phyloP scores from a whole-genome alignment of 1,284 basidiomycete species.

The Xerocomus minutiporus region DNA sequence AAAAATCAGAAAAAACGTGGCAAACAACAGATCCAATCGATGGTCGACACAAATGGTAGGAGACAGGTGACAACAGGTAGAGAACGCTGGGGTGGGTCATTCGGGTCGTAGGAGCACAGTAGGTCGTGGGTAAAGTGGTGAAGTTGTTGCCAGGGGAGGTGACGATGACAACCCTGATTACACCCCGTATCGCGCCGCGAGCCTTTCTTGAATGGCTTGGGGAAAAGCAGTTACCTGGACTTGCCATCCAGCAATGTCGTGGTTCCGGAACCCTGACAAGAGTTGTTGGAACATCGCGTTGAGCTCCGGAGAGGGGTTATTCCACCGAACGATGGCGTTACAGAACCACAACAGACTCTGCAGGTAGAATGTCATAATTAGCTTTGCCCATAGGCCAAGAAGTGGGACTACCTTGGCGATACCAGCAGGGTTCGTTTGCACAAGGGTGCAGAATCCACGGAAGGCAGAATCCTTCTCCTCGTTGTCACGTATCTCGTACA shows the following conservation, averaged over 20 bases:
- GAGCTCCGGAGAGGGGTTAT: constrained; percentile 80
- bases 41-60: constrained; percentile 17
- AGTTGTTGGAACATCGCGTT: constrained; percentile 88
- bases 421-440: constrained; percentile 89
- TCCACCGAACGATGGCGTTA: constrained; percentile 95
- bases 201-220: constrained; percentile 70
- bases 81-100: constrained; percentile 11
- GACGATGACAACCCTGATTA: constrained; percentile 31
- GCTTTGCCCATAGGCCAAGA: not conserved
- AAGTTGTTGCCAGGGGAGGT: constrained; percentile 3
- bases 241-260: constrained; percentile 75
- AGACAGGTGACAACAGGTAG: constrained; percentile 15
- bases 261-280: constrained; percentile 79
- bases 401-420: constrained; percentile 65
- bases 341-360: constrained; percentile 93
- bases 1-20: not conserved
- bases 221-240: constrained; percentile 75
- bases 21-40: constrained; percentile 23
- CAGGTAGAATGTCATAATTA: constrained; percentile 6
- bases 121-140: constrained; percentile 18
- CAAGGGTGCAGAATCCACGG: constrained; percentile 93
- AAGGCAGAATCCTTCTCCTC: constrained; percentile 99
- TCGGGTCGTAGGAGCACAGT: constrained; percentile 14
- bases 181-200: constrained; percentile 73
- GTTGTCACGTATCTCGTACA: constrained; percentile 99